Evolutionary conservation across 1,139 yeast species (phyloP), one percentile per base, ranked within the genome.

Genomic region (Pichia inconspicua): DNA sequence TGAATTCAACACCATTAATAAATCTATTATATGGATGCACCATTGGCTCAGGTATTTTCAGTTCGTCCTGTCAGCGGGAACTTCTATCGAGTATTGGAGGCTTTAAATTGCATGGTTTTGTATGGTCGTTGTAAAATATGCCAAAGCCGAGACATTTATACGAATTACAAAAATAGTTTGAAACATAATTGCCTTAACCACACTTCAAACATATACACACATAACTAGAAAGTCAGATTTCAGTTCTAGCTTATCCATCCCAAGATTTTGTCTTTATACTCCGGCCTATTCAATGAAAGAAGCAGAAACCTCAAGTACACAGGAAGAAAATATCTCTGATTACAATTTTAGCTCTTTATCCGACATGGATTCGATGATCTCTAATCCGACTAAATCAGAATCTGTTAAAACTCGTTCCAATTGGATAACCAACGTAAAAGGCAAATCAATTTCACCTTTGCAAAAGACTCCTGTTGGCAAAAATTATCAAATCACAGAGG

Each of bases 11-110:
- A n/a, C 11, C 31, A 25, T 19, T 27, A 14, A 5, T 27, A 4
- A 25, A 38, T 5, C 44, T 42, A 15, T 47, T 49, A 30, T 47
- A 45, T 2, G 50, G 50, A 43, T 49, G 52, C 10, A 49, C 41
- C 17, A 28, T 40, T 15, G 17, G 10, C 30, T 11, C 3, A 6
- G 6, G 5, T 22, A 22, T 22, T 22, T 4, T 22, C 4, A 4
- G 22, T 22, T 22, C 22, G 22, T 22, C 5, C 5, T 5, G 5
- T 4, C 22, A 22, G 22, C 22, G 22, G 22, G 22, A 22, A 27
- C 10, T 27, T 27, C 28, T 7, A 10, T 27, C 28, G 10, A 27
- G 10, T 27, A 10, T 27, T 8, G 10, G 28, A 7, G 10, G 30
- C 11, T 27, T 9, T 9, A 27, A 11, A 9, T 30, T 5, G 14